Evolutionary conservation across 2,329 filamentous ascomycete species (phyloP), one percentile per base, ranked within the genome.

Genomic region (Exophiala viscosa): DNA sequence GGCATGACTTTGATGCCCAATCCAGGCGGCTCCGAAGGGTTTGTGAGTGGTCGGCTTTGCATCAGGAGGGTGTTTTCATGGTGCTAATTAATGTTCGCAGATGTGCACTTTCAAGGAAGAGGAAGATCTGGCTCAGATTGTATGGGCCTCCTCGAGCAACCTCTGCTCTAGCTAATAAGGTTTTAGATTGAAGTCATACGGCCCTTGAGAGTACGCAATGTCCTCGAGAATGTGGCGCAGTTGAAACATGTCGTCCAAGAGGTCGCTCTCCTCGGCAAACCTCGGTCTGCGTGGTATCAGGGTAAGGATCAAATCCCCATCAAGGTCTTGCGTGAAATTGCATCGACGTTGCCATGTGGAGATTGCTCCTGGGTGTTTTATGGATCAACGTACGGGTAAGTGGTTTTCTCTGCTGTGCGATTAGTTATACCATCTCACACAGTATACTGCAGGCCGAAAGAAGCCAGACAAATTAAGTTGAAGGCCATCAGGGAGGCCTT

Each of bases 141-240:
- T 23, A 23, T 23, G 20, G 20, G 20, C 20, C 20, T 23, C 20
- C 20, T 23, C 20, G 20, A 23, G 20, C 20, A 23, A 23, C 3
- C 6, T 6, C 20, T 23, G 20, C 20, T 23, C 20, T 23, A 23
- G 20, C 20, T 23, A 23, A 23, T 6, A 6, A 6, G 20, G 20
- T 3, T 23, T 23, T 23, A 23, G 36, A 40, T 45, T 31, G 74
- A 79, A 49, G 73, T 76, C 41, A 76, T 78, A 53, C 69, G 76
- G 1, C 74, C 74, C 2, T 67, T 77, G 8, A 67, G 72, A 3
- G 58, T 66, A 10, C 56, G 55, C 2, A 65, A 58, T 15, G 58
- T 59, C 38, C 64, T 75, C 41, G 69, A 73, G 54, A 72, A 72
- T 53, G 68, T 67, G n/a, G 68, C 69, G 6, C 57, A 59, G 13